A percentile compares a stretch with the other conserved stretches of the same genome.
These are phyloP conservation scores for Coriaria nepalensis DNA, from an alignment of 306 rosid genomes.

Conservation along the genomic window DNA sequence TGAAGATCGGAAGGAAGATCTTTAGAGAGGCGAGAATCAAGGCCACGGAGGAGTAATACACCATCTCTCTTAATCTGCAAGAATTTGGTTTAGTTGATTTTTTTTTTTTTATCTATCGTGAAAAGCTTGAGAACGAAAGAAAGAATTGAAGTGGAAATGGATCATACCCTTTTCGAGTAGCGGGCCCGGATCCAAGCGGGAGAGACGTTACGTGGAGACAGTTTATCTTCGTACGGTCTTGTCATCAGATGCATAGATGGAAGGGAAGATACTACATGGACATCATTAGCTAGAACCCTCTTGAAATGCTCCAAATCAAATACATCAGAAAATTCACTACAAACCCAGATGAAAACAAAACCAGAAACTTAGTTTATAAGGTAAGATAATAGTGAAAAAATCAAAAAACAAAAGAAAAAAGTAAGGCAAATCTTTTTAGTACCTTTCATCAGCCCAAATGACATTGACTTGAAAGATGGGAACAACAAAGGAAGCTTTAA, in stretches of 20 bases:
- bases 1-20: constrained; percentile 98
- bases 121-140: not conserved
- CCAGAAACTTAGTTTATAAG: not conserved
- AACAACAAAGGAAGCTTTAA: constrained; percentile 87
- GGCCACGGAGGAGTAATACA: constrained; percentile 74
- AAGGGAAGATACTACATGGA: constrained; percentile 65
- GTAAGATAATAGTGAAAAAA: not conserved
- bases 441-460: constrained; percentile 99
- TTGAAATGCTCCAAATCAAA: constrained; percentile 91
- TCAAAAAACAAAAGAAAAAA: not conserved
- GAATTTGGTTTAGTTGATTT: constrained; percentile 1
- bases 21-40: constrained; percentile 83
- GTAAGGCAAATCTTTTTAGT: not conserved
- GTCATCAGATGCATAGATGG: constrained; percentile 86
- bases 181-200: constrained; percentile 74
- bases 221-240: constrained; percentile 70
- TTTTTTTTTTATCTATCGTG: not conserved
- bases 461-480: constrained; percentile 91
- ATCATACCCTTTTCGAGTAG: constrained; percentile 63
- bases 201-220: constrained; percentile 57
- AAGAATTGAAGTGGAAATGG: constrained; percentile 4
- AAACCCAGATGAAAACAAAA: constrained; percentile 14
- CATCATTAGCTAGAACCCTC: constrained; percentile 63
- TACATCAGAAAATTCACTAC: constrained; percentile 92
- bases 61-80: constrained; percentile 88